These are phyloP conservation scores for Cyamopsis tetragonoloba DNA, from an alignment of 306 rosid genomes.

Conservation along the genomic window DNA sequence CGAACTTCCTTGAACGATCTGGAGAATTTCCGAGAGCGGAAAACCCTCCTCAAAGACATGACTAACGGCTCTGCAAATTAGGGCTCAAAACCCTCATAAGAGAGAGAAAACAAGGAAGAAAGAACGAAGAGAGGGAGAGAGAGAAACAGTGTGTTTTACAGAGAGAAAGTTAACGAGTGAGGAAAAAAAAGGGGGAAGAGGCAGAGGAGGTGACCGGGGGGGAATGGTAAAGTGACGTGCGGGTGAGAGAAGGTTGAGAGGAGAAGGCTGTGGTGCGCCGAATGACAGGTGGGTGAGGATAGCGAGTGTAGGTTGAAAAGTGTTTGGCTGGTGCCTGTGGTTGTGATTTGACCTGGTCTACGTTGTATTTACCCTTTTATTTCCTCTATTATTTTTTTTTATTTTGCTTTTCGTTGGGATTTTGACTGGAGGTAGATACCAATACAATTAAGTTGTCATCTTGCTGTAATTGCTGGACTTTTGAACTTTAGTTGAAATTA, in stretches of 20 bases:
- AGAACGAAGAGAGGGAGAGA: not conserved
- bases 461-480: not conserved
- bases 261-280: not conserved
- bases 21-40: constrained; percentile 73
- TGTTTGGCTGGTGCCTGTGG: not conserved
- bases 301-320: not conserved
- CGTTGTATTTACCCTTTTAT: not conserved
- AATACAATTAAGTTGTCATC: not conserved
- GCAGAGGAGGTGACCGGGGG: not conserved
- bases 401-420: not conserved
- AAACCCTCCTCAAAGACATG: constrained; percentile 64
- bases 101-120: constrained; percentile 7
- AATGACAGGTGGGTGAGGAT: constrained; percentile 32
- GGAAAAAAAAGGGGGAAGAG: not conserved
- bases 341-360: constrained; percentile 32
- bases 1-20: constrained; percentile 53
- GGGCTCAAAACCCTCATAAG: constrained; percentile 19
- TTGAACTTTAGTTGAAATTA: not conserved
- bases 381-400: not conserved
- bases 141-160: not conserved
- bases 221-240: constrained; percentile 22
- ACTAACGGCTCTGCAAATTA: constrained; percentile 22
- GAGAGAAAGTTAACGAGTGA: not conserved
- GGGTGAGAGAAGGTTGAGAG: constrained; percentile 3
- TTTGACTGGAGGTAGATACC: not conserved